These are phyloP conservation scores for Linderniella brevidens DNA, from an alignment of 257 asterid genomes.

Conservation along the genomic window DNA sequence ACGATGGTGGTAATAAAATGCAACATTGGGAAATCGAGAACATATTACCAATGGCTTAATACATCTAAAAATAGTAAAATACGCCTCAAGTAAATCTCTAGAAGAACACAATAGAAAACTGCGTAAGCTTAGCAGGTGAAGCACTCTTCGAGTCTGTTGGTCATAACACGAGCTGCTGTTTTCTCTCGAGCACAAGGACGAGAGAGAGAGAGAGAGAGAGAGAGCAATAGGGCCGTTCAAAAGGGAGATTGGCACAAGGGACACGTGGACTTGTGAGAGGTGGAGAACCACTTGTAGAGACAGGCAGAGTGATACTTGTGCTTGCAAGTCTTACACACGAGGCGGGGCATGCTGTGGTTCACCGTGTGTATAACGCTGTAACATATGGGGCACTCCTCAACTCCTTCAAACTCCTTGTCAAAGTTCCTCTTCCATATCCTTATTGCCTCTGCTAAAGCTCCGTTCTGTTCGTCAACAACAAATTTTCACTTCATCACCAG, in stretches of 20 bases:
- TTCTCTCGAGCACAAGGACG: no score
- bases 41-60: no score
- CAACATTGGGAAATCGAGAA: no score
- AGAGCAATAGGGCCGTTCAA: slow-evolving; percentile 15
- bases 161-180: no score
- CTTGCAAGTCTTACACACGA: slow-evolving; percentile 97
- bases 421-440: slow-evolving; percentile 88
- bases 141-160: no score
- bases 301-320: slow-evolving; percentile 95
- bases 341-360: slow-evolving; percentile 90
- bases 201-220: no score
- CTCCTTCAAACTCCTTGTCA: slow-evolving; percentile 97
- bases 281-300: slow-evolving; percentile 98
- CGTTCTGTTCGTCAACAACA: slow-evolving; percentile 38
- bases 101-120: no score
- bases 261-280: slow-evolving; percentile 93
- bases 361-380: slow-evolving; percentile 88
- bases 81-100: no score
- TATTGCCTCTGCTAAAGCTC: slow-evolving; percentile 95
- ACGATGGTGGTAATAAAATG: no score
- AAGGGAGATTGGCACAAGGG: slow-evolving; percentile 98
- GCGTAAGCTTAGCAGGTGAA: no score
- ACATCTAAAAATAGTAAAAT: no score
- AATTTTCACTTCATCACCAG: neutral
- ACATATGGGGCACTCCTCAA: slow-evolving; percentile 98